These are phyloP conservation scores for Dichotomocladium elegans DNA, from an alignment of 371 early-diverging fungal genomes.

Conservation along the genomic window DNA sequence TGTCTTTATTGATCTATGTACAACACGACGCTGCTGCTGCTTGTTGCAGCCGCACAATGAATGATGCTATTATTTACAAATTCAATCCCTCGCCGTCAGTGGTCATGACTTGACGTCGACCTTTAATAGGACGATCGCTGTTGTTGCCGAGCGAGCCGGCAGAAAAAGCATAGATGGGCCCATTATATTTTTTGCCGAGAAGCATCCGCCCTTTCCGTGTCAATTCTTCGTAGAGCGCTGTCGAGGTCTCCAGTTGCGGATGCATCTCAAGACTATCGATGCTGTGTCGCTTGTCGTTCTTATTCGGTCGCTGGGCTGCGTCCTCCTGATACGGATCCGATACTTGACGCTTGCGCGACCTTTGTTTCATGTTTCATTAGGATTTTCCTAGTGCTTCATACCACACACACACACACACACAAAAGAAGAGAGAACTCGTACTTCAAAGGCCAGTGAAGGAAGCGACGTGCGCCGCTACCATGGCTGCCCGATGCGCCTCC, in stretches of 20 bases:
- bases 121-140: too few species aligned
- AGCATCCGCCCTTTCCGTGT: constrained; percentile 16
- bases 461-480: constrained; percentile 5
- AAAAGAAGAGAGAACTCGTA: not conserved
- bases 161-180: constrained; percentile 6
- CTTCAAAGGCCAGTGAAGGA: constrained; percentile 12
- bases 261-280: constrained; percentile 7
- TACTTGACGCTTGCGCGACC: constrained; percentile 10
- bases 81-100: too few species aligned
- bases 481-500: not conserved
- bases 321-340: not conserved
- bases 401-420: too few species aligned
- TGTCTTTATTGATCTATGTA: too few species aligned
- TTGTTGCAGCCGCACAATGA: too few species aligned
- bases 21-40: too few species aligned
- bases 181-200: constrained; percentile 18
- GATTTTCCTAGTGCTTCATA: too few species aligned
- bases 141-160: constrained; percentile 1
- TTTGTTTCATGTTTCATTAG: not conserved
- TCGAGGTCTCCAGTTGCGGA: not conserved
- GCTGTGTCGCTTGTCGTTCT: constrained; percentile 7
- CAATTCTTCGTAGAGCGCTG: constrained; percentile 13
- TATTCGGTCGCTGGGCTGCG: not conserved
- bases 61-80: too few species aligned
- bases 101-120: too few species aligned